Evolutionary conservation across 2,329 filamentous ascomycete species (phyloP).

Genomic region (Leptosphaerulina australis): DNA sequence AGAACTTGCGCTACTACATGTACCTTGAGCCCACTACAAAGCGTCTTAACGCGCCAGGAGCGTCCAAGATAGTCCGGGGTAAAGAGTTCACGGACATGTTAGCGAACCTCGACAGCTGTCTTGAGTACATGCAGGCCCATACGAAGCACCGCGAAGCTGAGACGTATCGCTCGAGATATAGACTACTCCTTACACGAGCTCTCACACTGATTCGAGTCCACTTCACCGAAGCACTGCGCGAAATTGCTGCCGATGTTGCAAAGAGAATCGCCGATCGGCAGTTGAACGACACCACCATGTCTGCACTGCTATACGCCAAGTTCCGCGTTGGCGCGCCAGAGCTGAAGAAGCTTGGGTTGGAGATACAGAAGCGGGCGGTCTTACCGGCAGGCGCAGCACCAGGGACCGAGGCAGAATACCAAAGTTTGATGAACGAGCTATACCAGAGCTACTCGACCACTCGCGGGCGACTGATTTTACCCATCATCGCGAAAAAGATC

Average conservation of each 20-base stretch:
- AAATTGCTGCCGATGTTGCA: constrained; percentile 66
- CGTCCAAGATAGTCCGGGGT: constrained; percentile 81
- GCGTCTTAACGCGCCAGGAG: constrained; percentile 88
- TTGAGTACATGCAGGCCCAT: constrained; percentile 89
- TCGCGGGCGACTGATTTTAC: constrained; percentile 64
- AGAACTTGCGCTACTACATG: constrained; percentile 91
- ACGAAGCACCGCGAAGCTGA: constrained; percentile 85
- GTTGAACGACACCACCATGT: constrained; percentile 73
- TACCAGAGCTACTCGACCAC: constrained; percentile 68
- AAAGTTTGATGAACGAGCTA: constrained; percentile 68
- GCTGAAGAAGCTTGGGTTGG: constrained; percentile 68
- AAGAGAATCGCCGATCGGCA: constrained; percentile 70
- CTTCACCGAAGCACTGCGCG: constrained; percentile 67
- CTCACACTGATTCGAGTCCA: constrained; percentile 70
- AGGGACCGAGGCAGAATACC: constrained; percentile 67
- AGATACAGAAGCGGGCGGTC: constrained; percentile 70
- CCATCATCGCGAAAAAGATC: constrained; percentile 67
- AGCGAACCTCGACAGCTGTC: constrained; percentile 82
- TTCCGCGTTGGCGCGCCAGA: constrained; percentile 71
- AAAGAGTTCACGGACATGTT: constrained; percentile 89
- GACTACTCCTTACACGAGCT: constrained; percentile 74
- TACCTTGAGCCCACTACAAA: constrained; percentile 91
- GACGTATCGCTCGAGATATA: constrained; percentile 85
- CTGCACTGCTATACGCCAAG: constrained; percentile 72
- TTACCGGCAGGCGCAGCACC: constrained; percentile 64